Conservation (phyloP, 257 asterid species). For the Lycium ferocissimum region DNA sequence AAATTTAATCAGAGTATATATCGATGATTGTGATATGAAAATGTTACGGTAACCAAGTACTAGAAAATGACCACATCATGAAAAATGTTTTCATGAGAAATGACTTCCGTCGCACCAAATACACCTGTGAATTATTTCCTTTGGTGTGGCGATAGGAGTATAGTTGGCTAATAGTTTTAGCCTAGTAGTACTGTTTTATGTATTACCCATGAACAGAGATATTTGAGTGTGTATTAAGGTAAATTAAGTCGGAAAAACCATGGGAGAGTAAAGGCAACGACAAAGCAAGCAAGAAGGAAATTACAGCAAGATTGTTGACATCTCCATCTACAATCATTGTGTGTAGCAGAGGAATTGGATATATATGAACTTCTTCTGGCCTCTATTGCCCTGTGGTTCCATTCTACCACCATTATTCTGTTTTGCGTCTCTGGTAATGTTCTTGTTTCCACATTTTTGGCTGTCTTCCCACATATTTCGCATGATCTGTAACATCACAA, state of each 20-base stretch:
- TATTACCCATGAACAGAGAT: neutral
- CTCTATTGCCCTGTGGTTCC: constrained; percentile 37
- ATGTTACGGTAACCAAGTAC: neutral
- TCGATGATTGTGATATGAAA: neutral
- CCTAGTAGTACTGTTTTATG: neutral
- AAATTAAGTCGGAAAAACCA: constrained; percentile 45
- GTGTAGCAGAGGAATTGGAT: constrained; percentile 29
- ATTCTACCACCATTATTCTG: constrained; percentile 46
- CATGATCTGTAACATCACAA: constrained; percentile 48
- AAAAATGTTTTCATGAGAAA: neutral
- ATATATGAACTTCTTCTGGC: neutral
- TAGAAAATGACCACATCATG: neutral
- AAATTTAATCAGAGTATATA: too few species aligned
- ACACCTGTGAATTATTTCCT: neutral
- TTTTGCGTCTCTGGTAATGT: constrained; percentile 20
- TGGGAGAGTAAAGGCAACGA: constrained; percentile 50
- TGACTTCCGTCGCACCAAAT: neutral
- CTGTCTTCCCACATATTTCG: constrained; percentile 59
- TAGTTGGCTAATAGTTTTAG: neutral
- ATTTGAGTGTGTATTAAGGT: constrained; percentile 11
- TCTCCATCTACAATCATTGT: constrained; percentile 30
- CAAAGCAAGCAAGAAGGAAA: constrained; percentile 47
- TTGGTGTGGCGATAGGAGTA: neutral
- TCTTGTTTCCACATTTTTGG: constrained; percentile 40
- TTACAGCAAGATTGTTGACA: constrained; percentile 50